phyloP scores from a whole-genome alignment of 306 rosid species.

The Cucurbita argyrosperma region DNA sequence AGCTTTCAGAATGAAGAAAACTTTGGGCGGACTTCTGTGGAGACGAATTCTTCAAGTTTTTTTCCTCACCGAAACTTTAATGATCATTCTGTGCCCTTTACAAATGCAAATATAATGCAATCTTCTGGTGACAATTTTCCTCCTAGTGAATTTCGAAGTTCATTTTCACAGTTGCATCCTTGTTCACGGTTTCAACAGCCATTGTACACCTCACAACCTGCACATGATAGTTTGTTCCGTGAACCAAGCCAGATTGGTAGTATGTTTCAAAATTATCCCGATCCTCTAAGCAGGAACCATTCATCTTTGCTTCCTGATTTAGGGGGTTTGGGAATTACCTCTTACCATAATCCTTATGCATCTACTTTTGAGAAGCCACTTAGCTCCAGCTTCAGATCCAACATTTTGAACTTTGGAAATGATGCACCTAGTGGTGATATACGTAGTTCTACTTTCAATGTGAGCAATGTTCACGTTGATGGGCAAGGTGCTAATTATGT shows the following conservation, averaged over 20 bases:
- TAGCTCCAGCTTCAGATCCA: slow-evolving; percentile 48
- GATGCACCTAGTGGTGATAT: slow-evolving; percentile 24
- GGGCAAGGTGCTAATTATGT: slow-evolving; percentile 32
- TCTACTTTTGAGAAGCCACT: slow-evolving; percentile 81
- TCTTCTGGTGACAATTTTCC: slow-evolving; percentile 29
- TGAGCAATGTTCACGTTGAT: slow-evolving; percentile 15
- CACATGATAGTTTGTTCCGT: slow-evolving; percentile 28
- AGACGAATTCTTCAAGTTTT: slow-evolving; percentile 28
- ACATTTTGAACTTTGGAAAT: slow-evolving; percentile 32
- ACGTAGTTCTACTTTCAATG: slow-evolving; percentile 23
- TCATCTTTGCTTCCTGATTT: slow-evolving; percentile 17
- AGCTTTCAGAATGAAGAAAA: slow-evolving; percentile 25
- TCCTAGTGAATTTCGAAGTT: slow-evolving; percentile 26
- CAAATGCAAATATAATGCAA: slow-evolving; percentile 32
- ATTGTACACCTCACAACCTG: slow-evolving; percentile 27
- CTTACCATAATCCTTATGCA: slow-evolving; percentile 71
- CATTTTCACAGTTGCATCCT: slow-evolving; percentile 34
- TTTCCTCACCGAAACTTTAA: slow-evolving; percentile 26
- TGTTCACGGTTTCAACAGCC: slow-evolving; percentile 41
- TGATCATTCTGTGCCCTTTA: slow-evolving; percentile 30
- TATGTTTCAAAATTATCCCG: slow-evolving; percentile 35
- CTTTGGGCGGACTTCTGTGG: slow-evolving; percentile 24
- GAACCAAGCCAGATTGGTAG: slow-evolving; percentile 34
- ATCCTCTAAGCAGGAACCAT: slow-evolving; percentile 10
- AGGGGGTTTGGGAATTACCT: slow-evolving; percentile 48